Evolutionary conservation across 306 rosid genomes (phyloP).

Genomic region (Castanospermum australe): DNA sequence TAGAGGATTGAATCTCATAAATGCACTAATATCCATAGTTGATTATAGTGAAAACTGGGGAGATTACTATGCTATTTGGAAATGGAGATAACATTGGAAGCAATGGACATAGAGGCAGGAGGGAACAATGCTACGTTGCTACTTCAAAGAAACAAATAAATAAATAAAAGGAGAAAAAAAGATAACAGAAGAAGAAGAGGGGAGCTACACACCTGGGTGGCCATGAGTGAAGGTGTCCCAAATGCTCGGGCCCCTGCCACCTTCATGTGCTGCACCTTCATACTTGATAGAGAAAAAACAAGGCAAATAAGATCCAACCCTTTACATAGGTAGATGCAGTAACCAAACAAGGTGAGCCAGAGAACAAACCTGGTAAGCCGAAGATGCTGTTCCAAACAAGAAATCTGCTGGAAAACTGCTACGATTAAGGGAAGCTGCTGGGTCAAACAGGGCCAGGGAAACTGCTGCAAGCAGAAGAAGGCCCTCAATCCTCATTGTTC

Average conservation of each 20-base stretch:
- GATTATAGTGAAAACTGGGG: background rate
- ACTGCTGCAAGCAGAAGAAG: slow-evolving; percentile 24
- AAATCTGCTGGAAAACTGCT: slow-evolving; percentile 50
- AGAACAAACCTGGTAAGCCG: slow-evolving; percentile 63
- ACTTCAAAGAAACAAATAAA: background rate
- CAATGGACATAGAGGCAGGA: too few species aligned
- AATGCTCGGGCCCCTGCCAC: slow-evolving; percentile 62
- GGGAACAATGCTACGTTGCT: background rate
- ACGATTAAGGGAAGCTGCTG: slow-evolving; percentile 41
- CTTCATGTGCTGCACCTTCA: slow-evolving; percentile 52
- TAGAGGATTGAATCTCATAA: background rate
- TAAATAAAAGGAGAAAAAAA: background rate
- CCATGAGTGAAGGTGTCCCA: slow-evolving; percentile 69
- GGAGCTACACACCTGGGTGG: slow-evolving; percentile 43
- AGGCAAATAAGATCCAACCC: slow-evolving; percentile 12
- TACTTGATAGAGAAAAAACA: slow-evolving; percentile 13
- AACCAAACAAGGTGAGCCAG: background rate
- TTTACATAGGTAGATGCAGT: background rate
- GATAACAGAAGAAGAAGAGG: background rate
- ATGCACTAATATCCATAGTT: background rate
- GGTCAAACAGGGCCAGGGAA: slow-evolving; percentile 11
- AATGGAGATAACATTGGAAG: too few species aligned
- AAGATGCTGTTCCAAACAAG: slow-evolving; percentile 56
- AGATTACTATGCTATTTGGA: background rate
- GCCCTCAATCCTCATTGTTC: slow-evolving; percentile 35